Evolutionary conservation across 306 rosid genomes (phyloP).

Genomic region (Prunus fruticosa): DNA sequence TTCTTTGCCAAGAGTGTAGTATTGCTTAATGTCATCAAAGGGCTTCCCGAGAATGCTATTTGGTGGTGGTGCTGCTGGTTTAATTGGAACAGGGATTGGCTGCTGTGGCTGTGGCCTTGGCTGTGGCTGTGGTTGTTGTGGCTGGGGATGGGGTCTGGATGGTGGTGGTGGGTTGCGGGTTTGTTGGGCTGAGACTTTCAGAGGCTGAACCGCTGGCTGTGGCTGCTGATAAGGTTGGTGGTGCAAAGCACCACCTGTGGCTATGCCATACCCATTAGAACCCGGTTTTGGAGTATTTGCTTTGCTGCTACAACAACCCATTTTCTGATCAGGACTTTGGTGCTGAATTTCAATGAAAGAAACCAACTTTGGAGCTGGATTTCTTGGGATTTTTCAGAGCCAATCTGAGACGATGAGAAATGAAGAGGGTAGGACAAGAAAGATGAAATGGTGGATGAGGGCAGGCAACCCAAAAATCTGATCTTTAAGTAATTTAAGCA

Average conservation of each 20-base stretch:
- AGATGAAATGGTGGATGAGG: neutral
- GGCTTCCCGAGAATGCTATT: conserved; percentile 64
- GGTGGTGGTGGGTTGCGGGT: conserved; percentile 27
- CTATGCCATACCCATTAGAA: conserved; percentile 22
- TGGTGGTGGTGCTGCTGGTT: conserved; percentile 25
- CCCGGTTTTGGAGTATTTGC: conserved; percentile 25
- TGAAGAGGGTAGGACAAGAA: neutral
- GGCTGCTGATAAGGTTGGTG: conserved; percentile 24
- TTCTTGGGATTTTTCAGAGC: neutral
- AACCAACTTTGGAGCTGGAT: neutral
- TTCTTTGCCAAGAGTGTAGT: conserved; percentile 74
- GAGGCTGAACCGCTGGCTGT: conserved; percentile 23
- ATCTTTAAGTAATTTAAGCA: neutral
- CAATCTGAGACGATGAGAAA: neutral
- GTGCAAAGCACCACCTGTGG: conserved; percentile 5
- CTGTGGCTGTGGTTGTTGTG: conserved; percentile 19
- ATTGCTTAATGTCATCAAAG: conserved; percentile 54
- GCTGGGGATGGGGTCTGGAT: conserved; percentile 18
- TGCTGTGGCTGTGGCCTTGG: conserved; percentile 30
- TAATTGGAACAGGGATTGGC: conserved; percentile 7
- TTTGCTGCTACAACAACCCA: conserved; percentile 80
- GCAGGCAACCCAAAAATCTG: neutral
- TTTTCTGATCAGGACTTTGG: conserved; percentile 14
- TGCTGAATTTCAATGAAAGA: neutral
- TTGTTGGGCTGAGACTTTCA: conserved; percentile 23